Evolutionary conservation across 2,329 filamentous ascomycete species (phyloP), one percentile per base, ranked within the genome.

Genomic region (Pyrenophora teres): DNA sequence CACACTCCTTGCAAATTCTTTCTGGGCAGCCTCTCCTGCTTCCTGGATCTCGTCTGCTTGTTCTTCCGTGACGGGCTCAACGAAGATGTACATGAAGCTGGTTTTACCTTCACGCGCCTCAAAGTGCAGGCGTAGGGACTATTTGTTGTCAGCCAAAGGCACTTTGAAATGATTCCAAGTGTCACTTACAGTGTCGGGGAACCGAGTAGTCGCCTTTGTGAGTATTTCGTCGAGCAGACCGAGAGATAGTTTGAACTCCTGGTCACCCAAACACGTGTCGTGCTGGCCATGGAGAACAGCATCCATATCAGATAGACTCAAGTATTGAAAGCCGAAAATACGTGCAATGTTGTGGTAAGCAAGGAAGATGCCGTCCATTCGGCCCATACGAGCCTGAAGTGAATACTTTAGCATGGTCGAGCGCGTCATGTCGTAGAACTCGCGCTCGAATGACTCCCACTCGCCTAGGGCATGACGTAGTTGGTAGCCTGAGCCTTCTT

Each of bases 291-390:
- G 95, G n/a, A 99, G 75, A 0, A 90, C 83, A n/a, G 81, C 70
- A 70, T 99, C 94, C 88, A 99, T 92, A 68, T 99, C 94, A 3
- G 83, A 71, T 12, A 97, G 76, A 52, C 86, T 87, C 54, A 99
- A 83, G 70, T 99, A 99, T 74, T 99, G 94, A 73, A 99, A 99
- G 5, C 94, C 94, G 70, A 99, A 99, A 42, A 99, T 96, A 48
- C 92, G 88, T 74, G 92, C 83, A 2, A 92, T 90, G 71, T 99
- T 99, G 78, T 99, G 94, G 71, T 87, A 99, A 2, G 94, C 94
- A 18, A 97, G 89, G 68, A 97, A 99, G 42, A 97, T 97, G 46
- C 94, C 94, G 69, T 99, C 93, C 95, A 99, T 99, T 42, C 92
- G 87, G 15, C 95, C 94, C 85, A 99, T 95, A 38, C 94, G 89